Evolutionary conservation across 768 basidiomycete genomes (phyloP).

Genomic region (Scleroderma citrinum): DNA sequence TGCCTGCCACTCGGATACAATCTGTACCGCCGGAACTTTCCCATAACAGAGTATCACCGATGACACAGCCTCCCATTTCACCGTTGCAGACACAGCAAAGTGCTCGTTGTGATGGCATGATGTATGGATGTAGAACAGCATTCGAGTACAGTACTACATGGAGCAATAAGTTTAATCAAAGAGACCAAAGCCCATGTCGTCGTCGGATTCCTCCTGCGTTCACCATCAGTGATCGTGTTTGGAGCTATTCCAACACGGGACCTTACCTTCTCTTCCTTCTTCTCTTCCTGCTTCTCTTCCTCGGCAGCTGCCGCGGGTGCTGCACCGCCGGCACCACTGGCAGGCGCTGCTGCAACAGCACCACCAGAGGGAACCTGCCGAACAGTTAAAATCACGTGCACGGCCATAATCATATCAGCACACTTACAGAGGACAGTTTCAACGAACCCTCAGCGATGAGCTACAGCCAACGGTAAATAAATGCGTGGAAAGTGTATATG

Average conservation of each 20-base stretch:
- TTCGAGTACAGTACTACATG: not conserved
- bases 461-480: constrained; percentile 29
- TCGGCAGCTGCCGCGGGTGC: constrained; percentile 55
- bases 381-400: constrained; percentile 4
- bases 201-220: constrained; percentile 84
- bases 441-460: constrained; percentile 88
- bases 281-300: constrained; percentile 78
- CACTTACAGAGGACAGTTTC: constrained; percentile 91
- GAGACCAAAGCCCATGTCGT: constrained; percentile 98
- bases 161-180: constrained; percentile 65
- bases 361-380: constrained; percentile 90
- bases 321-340: constrained; percentile 41
- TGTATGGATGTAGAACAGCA: not conserved
- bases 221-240: constrained; percentile 2
- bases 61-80: not conserved
- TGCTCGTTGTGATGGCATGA: not conserved
- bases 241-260: not conserved
- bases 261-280: constrained; percentile 83
- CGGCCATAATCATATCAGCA: constrained; percentile 1
- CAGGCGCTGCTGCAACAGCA: constrained; percentile 54
- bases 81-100: no score
- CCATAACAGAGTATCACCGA: constrained; percentile 4
- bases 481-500: not conserved
- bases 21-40: constrained; percentile 14
- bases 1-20: constrained; percentile 7